Percentiles rank a stretch among this genome's conserved stretches.
Conservation (phyloP, 2,329 filamentous ascomycete genomes). For the Cryphonectria radicalis region DNA sequence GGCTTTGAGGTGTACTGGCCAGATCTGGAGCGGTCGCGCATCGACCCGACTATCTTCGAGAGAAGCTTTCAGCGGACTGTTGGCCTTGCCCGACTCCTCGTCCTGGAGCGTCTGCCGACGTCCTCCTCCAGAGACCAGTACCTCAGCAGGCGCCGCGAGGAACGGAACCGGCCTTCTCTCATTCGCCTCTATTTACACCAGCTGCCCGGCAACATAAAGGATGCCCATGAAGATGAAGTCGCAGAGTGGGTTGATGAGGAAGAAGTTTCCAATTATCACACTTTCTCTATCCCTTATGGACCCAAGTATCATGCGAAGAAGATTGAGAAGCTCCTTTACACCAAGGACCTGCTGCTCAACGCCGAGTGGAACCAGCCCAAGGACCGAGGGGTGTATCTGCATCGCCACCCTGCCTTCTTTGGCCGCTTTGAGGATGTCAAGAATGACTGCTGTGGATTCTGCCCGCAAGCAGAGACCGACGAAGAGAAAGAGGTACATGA, state of each 20-base stretch:
- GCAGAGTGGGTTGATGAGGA: slow-evolving; percentile 81
- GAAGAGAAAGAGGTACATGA: slow-evolving; percentile 74
- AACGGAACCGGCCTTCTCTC: slow-evolving; percentile 70
- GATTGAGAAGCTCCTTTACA: slow-evolving; percentile 83
- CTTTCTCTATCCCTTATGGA: slow-evolving; percentile 73
- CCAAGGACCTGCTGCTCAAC: slow-evolving; percentile 80
- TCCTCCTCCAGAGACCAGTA: slow-evolving; percentile 71
- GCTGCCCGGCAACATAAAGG: slow-evolving; percentile 75
- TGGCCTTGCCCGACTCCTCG: slow-evolving; percentile 77
- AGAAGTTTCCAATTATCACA: slow-evolving; percentile 80
- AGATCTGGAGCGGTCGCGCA: slow-evolving; percentile 70
- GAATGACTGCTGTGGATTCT: slow-evolving; percentile 80
- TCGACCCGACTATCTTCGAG: slow-evolving; percentile 89
- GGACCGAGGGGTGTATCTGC: slow-evolving; percentile 75
- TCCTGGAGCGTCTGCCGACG: slow-evolving; percentile 78
- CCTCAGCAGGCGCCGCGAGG: slow-evolving; percentile 68
- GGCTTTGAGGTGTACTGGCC: slow-evolving; percentile 87
- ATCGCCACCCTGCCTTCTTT: slow-evolving; percentile 86
- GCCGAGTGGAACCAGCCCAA: slow-evolving; percentile 83
- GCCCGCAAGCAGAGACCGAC: slow-evolving; percentile 68
- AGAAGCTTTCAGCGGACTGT: slow-evolving; percentile 75
- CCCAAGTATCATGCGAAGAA: slow-evolving; percentile 64
- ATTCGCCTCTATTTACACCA: slow-evolving; percentile 46
- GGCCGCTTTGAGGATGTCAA: slow-evolving; percentile 76
- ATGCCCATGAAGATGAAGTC: slow-evolving; percentile 76